Conservation (phyloP, 2,329 filamentous ascomycete species). For the Penicillium sp. region DNA sequence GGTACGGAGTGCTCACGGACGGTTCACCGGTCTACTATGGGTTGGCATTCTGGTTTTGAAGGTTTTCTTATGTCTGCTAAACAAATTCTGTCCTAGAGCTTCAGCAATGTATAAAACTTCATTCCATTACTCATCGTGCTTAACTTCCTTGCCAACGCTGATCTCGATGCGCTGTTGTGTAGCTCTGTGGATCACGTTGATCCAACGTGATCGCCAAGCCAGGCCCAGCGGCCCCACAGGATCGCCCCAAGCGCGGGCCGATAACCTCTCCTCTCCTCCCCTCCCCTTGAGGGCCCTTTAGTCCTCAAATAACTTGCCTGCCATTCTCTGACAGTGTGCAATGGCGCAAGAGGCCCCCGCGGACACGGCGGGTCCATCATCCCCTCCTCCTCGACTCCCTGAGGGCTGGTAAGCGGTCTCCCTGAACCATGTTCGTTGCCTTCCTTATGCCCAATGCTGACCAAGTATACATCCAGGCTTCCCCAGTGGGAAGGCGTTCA, state of each 20-base stretch:
- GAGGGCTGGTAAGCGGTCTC: slow-evolving; percentile 40
- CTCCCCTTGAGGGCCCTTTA: neutral
- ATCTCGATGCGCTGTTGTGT: neutral
- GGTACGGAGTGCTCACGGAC: neutral
- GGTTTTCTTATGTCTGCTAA: neutral
- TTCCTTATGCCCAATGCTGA: slow-evolving; percentile 6
- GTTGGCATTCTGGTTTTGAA: neutral
- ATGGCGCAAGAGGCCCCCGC: slow-evolving; percentile 36
- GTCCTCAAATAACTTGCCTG: neutral
- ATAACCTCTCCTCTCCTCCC: neutral
- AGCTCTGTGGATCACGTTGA: neutral
- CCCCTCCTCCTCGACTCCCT: slow-evolving; percentile 39
- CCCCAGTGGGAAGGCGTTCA: slow-evolving; percentile 43
- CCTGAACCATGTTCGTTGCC: neutral
- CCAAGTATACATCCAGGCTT: slow-evolving; percentile 29
- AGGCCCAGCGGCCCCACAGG: slow-evolving; percentile 23
- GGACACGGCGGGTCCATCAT: slow-evolving; percentile 42
- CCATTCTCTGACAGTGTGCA: slow-evolving; percentile 2
- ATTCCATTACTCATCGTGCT: neutral
- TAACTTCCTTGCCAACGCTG: neutral
- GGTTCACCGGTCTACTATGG: neutral
- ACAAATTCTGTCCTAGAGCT: neutral
- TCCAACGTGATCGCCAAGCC: slow-evolving; percentile 20
- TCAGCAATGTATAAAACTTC: neutral
- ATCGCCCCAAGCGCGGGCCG: slow-evolving; percentile 9